Evolutionary conservation across 169 alveolate species (phyloP).

Genomic region (Plasmodium reichenowi): DNA sequence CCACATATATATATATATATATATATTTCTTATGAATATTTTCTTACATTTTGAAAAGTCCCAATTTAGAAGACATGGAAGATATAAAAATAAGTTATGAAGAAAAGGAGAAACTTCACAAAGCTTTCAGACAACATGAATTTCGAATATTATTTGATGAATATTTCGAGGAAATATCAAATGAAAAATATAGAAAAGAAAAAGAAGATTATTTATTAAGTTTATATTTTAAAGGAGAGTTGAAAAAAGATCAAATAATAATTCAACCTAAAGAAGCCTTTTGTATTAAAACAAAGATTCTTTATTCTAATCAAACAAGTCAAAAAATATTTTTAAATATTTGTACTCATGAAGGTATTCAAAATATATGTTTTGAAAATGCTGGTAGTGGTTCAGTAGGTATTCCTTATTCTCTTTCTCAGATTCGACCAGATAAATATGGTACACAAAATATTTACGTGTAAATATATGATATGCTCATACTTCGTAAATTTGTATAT

Average conservation of each 20-base stretch:
- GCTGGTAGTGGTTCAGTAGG: constrained; percentile 10
- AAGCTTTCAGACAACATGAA: constrained; percentile 74
- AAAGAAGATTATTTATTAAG: constrained; percentile 59
- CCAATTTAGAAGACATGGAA: constrained; percentile 24
- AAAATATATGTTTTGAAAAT: constrained; percentile 34
- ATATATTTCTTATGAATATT: background rate
- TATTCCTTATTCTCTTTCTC: constrained; percentile 75
- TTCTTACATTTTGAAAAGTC: background rate
- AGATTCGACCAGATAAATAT: constrained; percentile 60
- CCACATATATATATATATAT: background rate
- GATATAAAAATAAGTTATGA: constrained; percentile 57
- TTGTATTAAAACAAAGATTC: constrained; percentile 60
- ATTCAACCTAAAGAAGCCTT: constrained; percentile 61
- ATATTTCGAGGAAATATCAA: constrained; percentile 67
- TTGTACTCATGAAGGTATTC: constrained; percentile 65
- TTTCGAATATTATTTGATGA: constrained; percentile 69
- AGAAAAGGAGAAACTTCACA: constrained; percentile 64
- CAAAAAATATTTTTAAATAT: constrained; percentile 45
- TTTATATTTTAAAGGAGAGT: constrained; percentile 67
- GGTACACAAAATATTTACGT: constrained; percentile 15
- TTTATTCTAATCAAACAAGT: constrained; percentile 54
- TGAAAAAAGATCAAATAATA: constrained; percentile 50
- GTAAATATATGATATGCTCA: background rate
- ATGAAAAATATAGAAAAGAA: constrained; percentile 58
- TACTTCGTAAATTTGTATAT: background rate